These are phyloP conservation scores for Penicillium goetzii DNA, from an alignment of 495 filamentous ascomycete genomes.

Conservation along the genomic window DNA sequence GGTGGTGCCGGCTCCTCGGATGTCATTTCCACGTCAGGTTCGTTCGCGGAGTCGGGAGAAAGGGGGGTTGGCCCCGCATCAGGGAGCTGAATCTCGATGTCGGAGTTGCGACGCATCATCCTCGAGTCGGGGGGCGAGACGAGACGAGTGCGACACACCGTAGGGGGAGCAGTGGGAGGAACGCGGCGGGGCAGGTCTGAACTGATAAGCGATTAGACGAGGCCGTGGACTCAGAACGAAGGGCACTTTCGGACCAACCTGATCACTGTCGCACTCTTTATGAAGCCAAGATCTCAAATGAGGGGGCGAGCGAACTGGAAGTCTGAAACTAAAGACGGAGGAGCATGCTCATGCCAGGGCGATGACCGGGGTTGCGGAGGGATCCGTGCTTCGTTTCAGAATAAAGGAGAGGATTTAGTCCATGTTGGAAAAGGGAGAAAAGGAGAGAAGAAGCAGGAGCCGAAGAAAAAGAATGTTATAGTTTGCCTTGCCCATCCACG, in stretches of 20 bases:
- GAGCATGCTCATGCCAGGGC: slow-evolving; percentile 22
- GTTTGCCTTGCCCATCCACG: slow-evolving; percentile 8
- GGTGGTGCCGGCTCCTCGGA: slow-evolving; percentile 47
- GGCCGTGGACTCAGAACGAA: slow-evolving; percentile 1
- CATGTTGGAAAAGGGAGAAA: slow-evolving; percentile 12
- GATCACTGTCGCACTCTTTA: not conserved
- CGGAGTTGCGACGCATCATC: slow-evolving; percentile 54
- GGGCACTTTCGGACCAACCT: not conserved
- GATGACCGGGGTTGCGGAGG: slow-evolving; percentile 29
- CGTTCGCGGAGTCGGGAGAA: slow-evolving; percentile 32
- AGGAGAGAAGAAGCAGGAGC: slow-evolving; percentile 8
- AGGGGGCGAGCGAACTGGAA: slow-evolving; percentile 13
- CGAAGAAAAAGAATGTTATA: slow-evolving; percentile 12
- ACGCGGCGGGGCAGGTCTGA: slow-evolving; percentile 27
- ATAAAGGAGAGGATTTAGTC: slow-evolving; percentile 17
- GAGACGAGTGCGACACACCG: slow-evolving; percentile 7
- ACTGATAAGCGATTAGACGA: slow-evolving; percentile 34
- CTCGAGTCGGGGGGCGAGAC: slow-evolving; percentile 19
- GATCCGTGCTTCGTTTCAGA: slow-evolving; percentile 52
- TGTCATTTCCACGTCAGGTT: slow-evolving; percentile 51
- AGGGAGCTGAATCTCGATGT: slow-evolving; percentile 51
- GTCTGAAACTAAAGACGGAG: slow-evolving; percentile 19
- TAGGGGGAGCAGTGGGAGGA: slow-evolving; percentile 14
- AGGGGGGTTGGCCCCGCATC: slow-evolving; percentile 41
- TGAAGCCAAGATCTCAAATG: not conserved